Evolutionary conservation across 2,329 filamentous ascomycete species (phyloP).

Genomic region (Coniochaeta sp.): DNA sequence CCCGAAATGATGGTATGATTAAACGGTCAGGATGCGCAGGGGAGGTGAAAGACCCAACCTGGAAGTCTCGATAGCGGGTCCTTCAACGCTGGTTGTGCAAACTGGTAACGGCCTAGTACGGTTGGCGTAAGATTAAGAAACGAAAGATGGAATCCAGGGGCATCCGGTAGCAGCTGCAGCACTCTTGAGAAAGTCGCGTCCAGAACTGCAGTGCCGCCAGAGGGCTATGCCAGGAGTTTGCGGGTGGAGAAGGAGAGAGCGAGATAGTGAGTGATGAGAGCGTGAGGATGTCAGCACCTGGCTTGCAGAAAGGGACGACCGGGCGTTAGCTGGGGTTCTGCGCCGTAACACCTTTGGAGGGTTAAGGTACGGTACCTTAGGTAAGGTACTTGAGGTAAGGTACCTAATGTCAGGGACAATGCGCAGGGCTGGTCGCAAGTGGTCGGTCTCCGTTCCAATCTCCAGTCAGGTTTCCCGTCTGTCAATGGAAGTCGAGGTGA

Average conservation of each 20-base stretch:
- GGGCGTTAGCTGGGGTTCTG: not conserved
- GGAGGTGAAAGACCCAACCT: not conserved
- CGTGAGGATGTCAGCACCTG: not conserved
- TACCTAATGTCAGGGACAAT: not conserved
- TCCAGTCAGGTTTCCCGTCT: not conserved
- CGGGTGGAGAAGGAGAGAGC: slow-evolving; percentile 13
- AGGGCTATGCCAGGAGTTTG: slow-evolving; percentile 9
- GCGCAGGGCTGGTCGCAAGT: not conserved
- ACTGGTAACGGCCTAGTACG: not conserved
- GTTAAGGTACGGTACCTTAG: no score
- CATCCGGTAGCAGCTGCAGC: slow-evolving; percentile 5
- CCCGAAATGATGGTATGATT: slow-evolving; percentile 1
- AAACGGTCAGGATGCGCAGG: slow-evolving; percentile 3
- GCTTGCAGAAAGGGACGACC: not conserved
- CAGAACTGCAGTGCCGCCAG: not conserved
- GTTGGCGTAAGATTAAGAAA: not conserved
- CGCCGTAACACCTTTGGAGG: not conserved
- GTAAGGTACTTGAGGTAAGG: no score
- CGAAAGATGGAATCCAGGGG: not conserved
- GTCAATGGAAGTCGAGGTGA: not conserved
- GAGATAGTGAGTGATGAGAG: slow-evolving; percentile 4
- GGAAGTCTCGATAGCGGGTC: not conserved
- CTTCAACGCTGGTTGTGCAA: not conserved
- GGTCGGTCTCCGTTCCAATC: not conserved
- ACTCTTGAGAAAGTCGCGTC: not conserved